A percentile compares a stretch with the other conserved stretches of the same genome.
Evolutionary conservation across 768 basidiomycete genomes (phyloP).

Genomic region (Favolaschia claudopus): DNA sequence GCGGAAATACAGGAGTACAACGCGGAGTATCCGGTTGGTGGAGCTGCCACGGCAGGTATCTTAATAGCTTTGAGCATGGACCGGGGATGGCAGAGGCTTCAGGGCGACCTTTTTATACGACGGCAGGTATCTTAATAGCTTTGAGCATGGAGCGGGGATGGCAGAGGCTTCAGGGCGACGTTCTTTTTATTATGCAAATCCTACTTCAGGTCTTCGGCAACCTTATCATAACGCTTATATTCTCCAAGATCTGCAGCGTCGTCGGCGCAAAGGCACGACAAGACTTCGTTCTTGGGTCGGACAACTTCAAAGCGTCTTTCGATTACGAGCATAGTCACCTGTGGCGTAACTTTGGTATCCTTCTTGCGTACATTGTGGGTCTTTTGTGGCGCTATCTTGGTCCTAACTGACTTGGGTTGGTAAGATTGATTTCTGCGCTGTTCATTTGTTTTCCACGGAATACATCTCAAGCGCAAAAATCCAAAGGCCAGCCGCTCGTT

Average conservation of each 20-base stretch:
- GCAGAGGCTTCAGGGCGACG: slow-evolving; percentile 53
- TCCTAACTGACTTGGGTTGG: background rate
- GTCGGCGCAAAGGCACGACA: slow-evolving; percentile 49
- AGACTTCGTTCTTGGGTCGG: slow-evolving; percentile 48
- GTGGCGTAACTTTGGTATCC: slow-evolving; percentile 54
- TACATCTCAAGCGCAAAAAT: slow-evolving; percentile 36
- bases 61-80: slow-evolving; percentile 37
- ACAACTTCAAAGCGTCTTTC: slow-evolving; percentile 44
- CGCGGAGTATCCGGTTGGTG: slow-evolving; percentile 34
- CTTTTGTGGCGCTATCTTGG: background rate
- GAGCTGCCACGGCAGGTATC: slow-evolving; percentile 38
- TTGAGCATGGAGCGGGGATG: slow-evolving; percentile 54
- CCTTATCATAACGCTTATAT: slow-evolving; percentile 25
- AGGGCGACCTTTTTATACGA: slow-evolving; percentile 52
- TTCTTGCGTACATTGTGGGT: slow-evolving; percentile 47
- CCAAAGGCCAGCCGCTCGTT: slow-evolving; percentile 39
- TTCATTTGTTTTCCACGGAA: slow-evolving; percentile 46
- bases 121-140: slow-evolving; percentile 50
- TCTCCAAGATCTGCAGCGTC: slow-evolving; percentile 50
- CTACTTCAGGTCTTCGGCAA: slow-evolving; percentile 26
- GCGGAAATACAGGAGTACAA: slow-evolving; percentile 43
- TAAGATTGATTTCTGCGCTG: slow-evolving; percentile 41
- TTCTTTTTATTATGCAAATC: slow-evolving; percentile 6
- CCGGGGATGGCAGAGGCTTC: slow-evolving; percentile 43
- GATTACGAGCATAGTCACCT: slow-evolving; percentile 35